Evolutionary conservation across 2,329 filamentous ascomycete species (phyloP), one percentile per base, ranked within the genome.

Genomic region (Xylaria sp.): DNA sequence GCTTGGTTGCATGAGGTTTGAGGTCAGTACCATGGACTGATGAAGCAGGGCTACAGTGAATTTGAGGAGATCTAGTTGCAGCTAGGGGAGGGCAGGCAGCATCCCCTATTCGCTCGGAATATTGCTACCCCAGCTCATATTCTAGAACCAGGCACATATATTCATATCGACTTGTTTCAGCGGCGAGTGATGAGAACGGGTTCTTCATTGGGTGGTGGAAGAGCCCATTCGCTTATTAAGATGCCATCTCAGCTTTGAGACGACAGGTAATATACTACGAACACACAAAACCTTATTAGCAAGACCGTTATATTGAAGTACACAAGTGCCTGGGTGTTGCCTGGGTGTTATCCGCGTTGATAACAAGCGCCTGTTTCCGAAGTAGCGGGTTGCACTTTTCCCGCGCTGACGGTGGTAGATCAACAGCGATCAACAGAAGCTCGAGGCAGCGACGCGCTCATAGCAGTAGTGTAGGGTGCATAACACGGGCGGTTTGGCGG

Each of bases 61-160:
- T 63, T 65, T 72, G 69, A 69, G 72, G 69, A 72, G 73, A 65
- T 69, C 62, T 71, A 72, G 69, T 65, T 76, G 75, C 72, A 74
- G 63, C 63, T 70, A 71, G 69, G 71, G 69, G 53, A 44, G 40
- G 68, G 68, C 12, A 68, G 66, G 65, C 44, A 69, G 63, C 65
- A 69, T 60, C 60, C 65, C 69, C 68, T 67, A 71, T 66, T 70
- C 53, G 69, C 57, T 48, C 48, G 13, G 58, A 37, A 8, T 47
- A 12, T 55, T 50, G 51, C 12, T 51, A 50, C 53, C 60, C 66
- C 13, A 13, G 27, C 12, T 23, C 60, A 69, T 63, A 63, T 51
- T 57, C 29, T 48, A 60, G 53, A 60, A 40, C 51, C 62, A 66
- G 48, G 54, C 16, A 57, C 58, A 18, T 63, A 67, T 47, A 58